Percentiles rank a stretch among this genome's conserved stretches.
Evolutionary conservation across 2,329 filamentous ascomycete species (phyloP).

Genomic region (Scedosporium dehoogii): DNA sequence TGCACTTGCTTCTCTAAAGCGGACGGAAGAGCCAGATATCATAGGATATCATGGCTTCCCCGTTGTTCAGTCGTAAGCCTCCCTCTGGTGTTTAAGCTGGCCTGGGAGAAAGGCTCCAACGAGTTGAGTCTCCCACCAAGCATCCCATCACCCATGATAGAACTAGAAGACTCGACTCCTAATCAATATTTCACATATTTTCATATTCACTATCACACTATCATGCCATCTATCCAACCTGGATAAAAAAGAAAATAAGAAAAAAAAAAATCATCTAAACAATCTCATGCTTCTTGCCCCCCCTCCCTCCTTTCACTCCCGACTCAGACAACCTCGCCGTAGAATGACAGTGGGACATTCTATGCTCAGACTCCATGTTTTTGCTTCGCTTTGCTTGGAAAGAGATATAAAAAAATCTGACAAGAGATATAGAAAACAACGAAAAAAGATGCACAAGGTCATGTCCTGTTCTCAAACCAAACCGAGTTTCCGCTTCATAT

Average conservation of each 20-base stretch:
- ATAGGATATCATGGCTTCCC: no score
- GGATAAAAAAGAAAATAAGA: neutral
- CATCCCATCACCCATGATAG: no score
- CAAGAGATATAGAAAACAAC: neutral
- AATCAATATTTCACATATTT: no score
- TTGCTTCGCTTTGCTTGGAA: neutral
- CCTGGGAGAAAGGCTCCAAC: no score
- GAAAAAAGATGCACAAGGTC: neutral
- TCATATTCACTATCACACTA: no score
- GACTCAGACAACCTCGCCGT: neutral
- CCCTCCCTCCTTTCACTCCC: neutral
- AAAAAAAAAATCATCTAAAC: neutral
- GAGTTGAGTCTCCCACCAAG: no score
- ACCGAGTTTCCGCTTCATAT: neutral
- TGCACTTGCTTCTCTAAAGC: no score
- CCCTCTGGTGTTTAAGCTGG: no score
- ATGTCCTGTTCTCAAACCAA: neutral
- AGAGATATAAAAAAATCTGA: neutral
- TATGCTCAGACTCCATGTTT: neutral
- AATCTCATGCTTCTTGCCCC: neutral
- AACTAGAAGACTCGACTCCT: no score
- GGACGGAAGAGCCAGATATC: no score
- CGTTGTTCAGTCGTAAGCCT: no score
- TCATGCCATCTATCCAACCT: neutral
- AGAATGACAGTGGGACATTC: neutral